These are phyloP conservation scores for Diospyros kaki DNA, from an alignment of 148 eudicot genomes.

Conservation along the genomic window DNA sequence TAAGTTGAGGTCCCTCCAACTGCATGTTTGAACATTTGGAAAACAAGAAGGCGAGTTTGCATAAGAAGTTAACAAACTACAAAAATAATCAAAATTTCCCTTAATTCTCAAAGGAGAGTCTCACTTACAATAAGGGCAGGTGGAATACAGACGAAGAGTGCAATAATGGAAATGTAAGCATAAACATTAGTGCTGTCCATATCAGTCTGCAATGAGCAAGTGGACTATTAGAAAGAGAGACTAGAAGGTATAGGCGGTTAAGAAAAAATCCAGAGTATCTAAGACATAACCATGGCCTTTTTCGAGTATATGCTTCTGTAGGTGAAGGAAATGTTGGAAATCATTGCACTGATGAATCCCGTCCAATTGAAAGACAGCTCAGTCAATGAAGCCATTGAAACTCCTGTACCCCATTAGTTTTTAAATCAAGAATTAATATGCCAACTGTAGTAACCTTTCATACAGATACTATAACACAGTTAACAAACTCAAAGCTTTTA, in stretches of 20 bases:
- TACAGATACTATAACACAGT: neutral
- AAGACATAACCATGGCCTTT: slow-evolving; percentile 83
- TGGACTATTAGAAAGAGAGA: neutral
- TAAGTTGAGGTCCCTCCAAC: slow-evolving; percentile 86
- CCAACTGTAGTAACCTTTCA: neutral
- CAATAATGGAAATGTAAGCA: slow-evolving; percentile 97
- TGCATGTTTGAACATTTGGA: slow-evolving; percentile 18
- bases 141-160: slow-evolving; percentile 82
- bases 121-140: slow-evolving; percentile 89
- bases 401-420: slow-evolving; percentile 54
- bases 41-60: neutral
- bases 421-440: neutral
- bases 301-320: slow-evolving; percentile 97
- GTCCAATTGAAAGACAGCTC: slow-evolving; percentile 96
- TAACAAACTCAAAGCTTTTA: neutral
- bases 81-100: neutral
- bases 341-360: slow-evolving; percentile 96
- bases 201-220: slow-evolving; percentile 67
- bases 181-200: slow-evolving; percentile 98
- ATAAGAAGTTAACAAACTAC: neutral
- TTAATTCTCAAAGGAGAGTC: neutral
- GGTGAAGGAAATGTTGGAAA: slow-evolving; percentile 97
- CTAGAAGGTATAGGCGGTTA: neutral
- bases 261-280: slow-evolving; percentile 5
- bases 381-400: slow-evolving; percentile 94